These are phyloP conservation scores for Kalmusia sp. DNA, from an alignment of 2,329 filamentous ascomycete genomes.

Conservation along the genomic window DNA sequence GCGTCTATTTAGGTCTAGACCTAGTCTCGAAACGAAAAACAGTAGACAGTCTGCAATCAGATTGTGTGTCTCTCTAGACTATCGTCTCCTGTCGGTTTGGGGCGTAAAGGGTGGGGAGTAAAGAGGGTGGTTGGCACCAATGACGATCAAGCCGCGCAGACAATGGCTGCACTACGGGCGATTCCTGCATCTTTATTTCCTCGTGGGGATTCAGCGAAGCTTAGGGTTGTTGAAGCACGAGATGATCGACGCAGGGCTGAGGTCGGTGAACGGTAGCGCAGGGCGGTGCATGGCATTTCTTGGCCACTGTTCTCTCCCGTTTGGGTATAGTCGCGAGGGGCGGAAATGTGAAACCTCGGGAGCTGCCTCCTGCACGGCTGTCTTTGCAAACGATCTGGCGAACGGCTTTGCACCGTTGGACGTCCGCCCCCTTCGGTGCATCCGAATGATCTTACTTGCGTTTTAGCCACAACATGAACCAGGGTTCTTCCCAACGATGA, in stretches of 20 bases:
- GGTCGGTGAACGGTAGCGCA: background rate
- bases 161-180: conserved; percentile 6
- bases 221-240: background rate
- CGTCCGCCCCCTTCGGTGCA: background rate
- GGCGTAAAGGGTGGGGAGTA: background rate
- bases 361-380: background rate
- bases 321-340: conserved; percentile 9
- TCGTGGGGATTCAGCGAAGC: conserved; percentile 9
- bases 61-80: no score
- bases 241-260: background rate
- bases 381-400: background rate
- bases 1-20: no score
- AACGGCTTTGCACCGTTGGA: background rate
- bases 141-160: conserved; percentile 7
- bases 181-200: conserved; percentile 32
- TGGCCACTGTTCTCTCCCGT: conserved; percentile 2
- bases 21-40: no score
- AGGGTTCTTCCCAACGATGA: background rate
- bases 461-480: background rate
- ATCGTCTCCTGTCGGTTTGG: no score
- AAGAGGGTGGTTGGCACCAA: conserved; percentile 8
- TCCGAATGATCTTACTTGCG: background rate
- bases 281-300: background rate
- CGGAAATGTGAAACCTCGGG: background rate
- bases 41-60: no score